phyloP scores from a whole-genome alignment of 352 stramenopile genomes.

The Phytophthora cactorum region DNA sequence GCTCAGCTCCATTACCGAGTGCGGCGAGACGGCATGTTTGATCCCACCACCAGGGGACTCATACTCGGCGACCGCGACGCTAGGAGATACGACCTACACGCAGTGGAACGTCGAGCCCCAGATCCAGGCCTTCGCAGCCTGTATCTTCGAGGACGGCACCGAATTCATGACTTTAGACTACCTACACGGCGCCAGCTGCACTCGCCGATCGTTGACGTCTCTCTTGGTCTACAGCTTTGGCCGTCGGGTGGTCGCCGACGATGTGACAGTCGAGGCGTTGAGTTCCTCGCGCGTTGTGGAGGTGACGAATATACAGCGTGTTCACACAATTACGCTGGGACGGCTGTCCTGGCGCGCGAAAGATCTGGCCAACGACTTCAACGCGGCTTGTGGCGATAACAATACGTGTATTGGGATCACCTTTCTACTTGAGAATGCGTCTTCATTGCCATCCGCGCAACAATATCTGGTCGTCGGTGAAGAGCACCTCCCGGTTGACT shows the following conservation, averaged over 20 bases:
- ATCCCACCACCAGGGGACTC: constrained; percentile 30
- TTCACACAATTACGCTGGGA: constrained; percentile 55
- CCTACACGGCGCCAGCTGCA: constrained; percentile 35
- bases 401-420: constrained; percentile 44
- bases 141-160: constrained; percentile 33
- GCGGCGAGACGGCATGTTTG: constrained; percentile 40
- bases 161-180: constrained; percentile 42
- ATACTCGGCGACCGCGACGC: constrained; percentile 12
- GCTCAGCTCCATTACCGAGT: constrained; percentile 28
- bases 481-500: constrained; percentile 38
- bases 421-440: constrained; percentile 32
- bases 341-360: constrained; percentile 42
- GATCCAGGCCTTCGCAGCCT: constrained; percentile 48
- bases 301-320: constrained; percentile 48
- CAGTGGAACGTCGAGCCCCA: constrained; percentile 38
- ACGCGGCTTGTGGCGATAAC: constrained; percentile 36
- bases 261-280: constrained; percentile 28
- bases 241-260: constrained; percentile 46
- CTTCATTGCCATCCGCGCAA: constrained; percentile 11
- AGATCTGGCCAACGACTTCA: constrained; percentile 49
- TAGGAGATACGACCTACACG: constrained; percentile 25
- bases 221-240: constrained; percentile 57
- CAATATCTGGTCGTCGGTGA: constrained; percentile 48
- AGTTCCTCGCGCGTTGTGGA: constrained; percentile 20
- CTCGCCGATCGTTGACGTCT: constrained; percentile 34